These are phyloP conservation scores for Chaetomidium leptoderma DNA, from an alignment of 495 filamentous ascomycete species.

Conservation along the genomic window DNA sequence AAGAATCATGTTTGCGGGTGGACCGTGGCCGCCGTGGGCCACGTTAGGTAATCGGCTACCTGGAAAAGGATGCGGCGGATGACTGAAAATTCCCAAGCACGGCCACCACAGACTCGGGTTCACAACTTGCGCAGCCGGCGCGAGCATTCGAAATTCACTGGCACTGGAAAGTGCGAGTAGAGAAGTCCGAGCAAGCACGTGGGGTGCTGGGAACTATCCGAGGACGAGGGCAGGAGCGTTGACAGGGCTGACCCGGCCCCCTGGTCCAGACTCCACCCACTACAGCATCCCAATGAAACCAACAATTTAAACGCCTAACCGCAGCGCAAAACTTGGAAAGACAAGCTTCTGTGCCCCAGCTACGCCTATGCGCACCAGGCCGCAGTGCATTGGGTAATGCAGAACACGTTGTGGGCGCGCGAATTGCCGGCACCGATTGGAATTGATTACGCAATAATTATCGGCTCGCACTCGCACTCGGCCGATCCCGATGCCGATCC, in stretches of 20 bases:
- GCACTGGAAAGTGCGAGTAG: not conserved
- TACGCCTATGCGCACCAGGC: no score
- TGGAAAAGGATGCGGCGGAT: conserved; percentile 2
- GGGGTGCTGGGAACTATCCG: no score
- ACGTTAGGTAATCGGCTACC: not conserved
- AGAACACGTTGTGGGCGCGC: no score
- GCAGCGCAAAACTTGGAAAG: not conserved
- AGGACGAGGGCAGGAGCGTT: no score
- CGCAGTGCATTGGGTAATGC: no score
- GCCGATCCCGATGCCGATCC: no score
- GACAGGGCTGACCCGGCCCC: no score
- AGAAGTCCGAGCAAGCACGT: not conserved
- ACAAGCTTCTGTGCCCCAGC: not conserved
- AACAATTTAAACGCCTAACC: not conserved
- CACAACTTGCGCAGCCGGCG: not conserved
- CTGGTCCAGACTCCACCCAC: no score
- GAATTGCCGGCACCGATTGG: no score
- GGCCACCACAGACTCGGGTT: not conserved
- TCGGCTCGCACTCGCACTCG: no score
- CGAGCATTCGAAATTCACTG: no score
- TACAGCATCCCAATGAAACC: not conserved
- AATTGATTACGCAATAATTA: no score
- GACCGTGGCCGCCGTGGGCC: not conserved
- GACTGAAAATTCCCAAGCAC: not conserved
- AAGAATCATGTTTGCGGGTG: not conserved